Conservation (phyloP, 2,329 filamentous ascomycete species). For the Colletotrichum caudatum region DNA sequence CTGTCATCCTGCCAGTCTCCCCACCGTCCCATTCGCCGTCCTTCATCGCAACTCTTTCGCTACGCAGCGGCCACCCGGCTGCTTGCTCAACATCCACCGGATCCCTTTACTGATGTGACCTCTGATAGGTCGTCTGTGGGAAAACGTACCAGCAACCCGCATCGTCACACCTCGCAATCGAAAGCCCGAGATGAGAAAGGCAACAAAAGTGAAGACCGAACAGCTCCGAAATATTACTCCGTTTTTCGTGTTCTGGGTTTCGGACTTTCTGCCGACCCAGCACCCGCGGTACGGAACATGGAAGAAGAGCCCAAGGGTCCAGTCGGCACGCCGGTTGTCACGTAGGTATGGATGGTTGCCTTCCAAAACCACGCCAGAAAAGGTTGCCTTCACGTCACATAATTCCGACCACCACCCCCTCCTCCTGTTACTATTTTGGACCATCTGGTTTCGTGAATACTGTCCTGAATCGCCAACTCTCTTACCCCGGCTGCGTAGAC, state of each 20-base stretch:
- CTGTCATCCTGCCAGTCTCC: slow-evolving; percentile 1
- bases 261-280: slow-evolving; percentile 12
- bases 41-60: slow-evolving; percentile 31
- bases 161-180: neutral
- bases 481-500: neutral
- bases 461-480: slow-evolving; percentile 10
- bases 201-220: neutral
- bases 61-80: slow-evolving; percentile 11
- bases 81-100: slow-evolving; percentile 16
- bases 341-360: neutral
- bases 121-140: neutral
- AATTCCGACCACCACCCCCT: slow-evolving; percentile 2
- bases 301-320: neutral
- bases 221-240: neutral
- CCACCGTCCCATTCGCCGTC: slow-evolving; percentile 17
- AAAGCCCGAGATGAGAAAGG: neutral
- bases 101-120: neutral
- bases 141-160: neutral
- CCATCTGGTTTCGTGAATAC: slow-evolving; percentile 19
- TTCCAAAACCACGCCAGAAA: neutral
- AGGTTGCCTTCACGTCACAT: neutral
- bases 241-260: slow-evolving; percentile 15
- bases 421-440: neutral
- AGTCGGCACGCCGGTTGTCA: neutral
- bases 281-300: neutral